Base-by-base conservation (phyloP, 208 protist species). In the Paratrypanosoma confusum region DNA sequence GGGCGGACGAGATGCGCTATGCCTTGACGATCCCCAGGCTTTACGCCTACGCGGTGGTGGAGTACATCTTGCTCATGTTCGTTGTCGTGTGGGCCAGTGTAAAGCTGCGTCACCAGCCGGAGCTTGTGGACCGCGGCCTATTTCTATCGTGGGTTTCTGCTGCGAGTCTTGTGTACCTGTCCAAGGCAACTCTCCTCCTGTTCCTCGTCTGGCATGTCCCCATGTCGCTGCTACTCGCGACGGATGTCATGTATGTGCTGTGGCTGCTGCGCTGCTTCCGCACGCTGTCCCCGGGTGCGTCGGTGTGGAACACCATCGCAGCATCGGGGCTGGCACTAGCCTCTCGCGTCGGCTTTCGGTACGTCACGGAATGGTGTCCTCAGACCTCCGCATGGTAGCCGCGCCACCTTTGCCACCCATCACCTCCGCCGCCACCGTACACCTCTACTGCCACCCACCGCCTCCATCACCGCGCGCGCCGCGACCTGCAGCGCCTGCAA, bases 121-220 rank as follows among this genome's bases (percentile, higher is more conserved):
- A 8, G 0, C 34, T 31, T n/a, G 35, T 37, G 17, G 65, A 75
- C 42, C 56, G 64, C 10, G 59, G 72, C 32, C 36, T 57, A 22
- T 35, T 73, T 24, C 24, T 41, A n/a, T 61, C 31, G 16, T 85
- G 77, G 78, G 69, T 75, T 20, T 50, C 57, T 16, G 63, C 64
- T 27, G 69, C 78, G 1, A 65, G 63, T 14, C 38, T 88, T 14
- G 78, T 71, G 0, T 63, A 69, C 26, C 65, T 51, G 22, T 62
- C 61, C 10, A 85, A 88, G 48, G 44, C 84, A 0, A 56, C 63
- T 10, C 86, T 84, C 39, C 16, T 62, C 11, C 52, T 86, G 6
- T 92, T 92, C 42, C 50, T 92, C 28, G 69, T 86, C 0, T 92
- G 83, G 79, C 42, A 50, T 28, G 80, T 85, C 26, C 76, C 83